These are phyloP conservation scores for Penicillium sp. DNA, from an alignment of 2,329 filamentous ascomycete species.

Conservation along the genomic window DNA sequence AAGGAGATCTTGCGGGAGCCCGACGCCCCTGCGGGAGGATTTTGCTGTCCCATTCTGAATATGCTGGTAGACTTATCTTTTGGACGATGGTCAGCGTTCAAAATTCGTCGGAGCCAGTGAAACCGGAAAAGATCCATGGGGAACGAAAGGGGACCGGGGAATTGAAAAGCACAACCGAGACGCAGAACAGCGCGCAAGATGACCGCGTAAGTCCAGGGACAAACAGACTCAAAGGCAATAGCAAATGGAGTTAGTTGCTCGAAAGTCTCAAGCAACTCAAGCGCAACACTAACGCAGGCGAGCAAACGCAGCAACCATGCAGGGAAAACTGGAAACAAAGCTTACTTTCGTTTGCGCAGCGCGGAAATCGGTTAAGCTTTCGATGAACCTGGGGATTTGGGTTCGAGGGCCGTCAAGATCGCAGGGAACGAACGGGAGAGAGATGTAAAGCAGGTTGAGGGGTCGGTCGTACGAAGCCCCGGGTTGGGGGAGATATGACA, in stretches of 20 bases:
- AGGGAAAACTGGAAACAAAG: conserved; percentile 3
- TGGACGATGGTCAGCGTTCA: conserved; percentile 12
- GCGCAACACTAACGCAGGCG: neutral
- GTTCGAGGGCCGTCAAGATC: neutral
- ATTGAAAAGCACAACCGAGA: neutral
- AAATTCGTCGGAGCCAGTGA: conserved; percentile 3
- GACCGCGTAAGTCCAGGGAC: neutral
- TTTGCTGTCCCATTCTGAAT: conserved; percentile 42
- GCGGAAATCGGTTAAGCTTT: neutral
- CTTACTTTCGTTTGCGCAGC: conserved; percentile 20
- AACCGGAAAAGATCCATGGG: conserved; percentile 10
- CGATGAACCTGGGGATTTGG: neutral
- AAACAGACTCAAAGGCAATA: neutral
- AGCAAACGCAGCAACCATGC: neutral
- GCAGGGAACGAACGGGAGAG: neutral
- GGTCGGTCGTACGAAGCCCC: conserved; percentile 2
- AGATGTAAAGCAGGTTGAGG: neutral
- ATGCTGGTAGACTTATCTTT: conserved; percentile 4
- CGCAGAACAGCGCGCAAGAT: neutral
- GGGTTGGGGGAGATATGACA: conserved; percentile 1
- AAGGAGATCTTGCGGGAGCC: conserved; percentile 92
- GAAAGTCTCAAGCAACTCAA: neutral
- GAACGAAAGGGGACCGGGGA: neutral
- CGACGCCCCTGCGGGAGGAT: conserved; percentile 43
- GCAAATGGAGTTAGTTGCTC: neutral